Evolutionary conservation across 192 early-diverging fungal species (phyloP), one percentile per base, ranked within the genome.

Genomic region (Dimargaris cristalligena): DNA sequence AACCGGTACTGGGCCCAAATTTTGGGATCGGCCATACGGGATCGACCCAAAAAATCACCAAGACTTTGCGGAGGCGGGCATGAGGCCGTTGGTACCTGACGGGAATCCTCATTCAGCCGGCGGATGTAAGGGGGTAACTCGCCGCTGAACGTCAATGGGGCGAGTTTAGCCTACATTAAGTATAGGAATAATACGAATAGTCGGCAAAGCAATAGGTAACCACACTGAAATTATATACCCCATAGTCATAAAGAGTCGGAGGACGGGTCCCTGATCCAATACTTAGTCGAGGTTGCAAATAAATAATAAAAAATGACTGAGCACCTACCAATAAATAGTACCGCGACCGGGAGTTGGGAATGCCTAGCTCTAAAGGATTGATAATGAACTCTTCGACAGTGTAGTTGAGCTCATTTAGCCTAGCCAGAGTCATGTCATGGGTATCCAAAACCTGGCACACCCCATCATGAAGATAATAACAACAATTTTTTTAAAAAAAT

Each of bases 291-390:
- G 18, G 8, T 11, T 18, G 10, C 10, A 11, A 18, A 9, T 8
- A 11, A 11, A 44, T 44, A 48, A 48, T 48, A 22, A n/a, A 22
- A 48, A 22, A 48, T 14, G 47, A 22, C 22, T 48, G n/a, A 11
- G 18, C 38, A 48, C 58, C 33, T 49, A 35, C 80, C 60, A 89
- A 62, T 34, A 85, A 68, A 59, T 86, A 90, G 59, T 90, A 88
- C 59, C 88, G 69, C 56, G 83, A 78, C 32, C 86, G 74, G 23
- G 86, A 87, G 60, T 90, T 90, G 11, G 88, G 88, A 34, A 85
- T 81, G 14, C 83, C 78, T 18, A 87, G 63, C 66, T 86, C 83
- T 52, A 84, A 41, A 4, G 88, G 88, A 20, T 81, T 85, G 60
- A 90, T 67, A 61, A 88, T 62, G 61, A 83, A 78, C 61, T 90